Conservation (phyloP, 139 green algal species). For the Asterochloris erici region DNA sequence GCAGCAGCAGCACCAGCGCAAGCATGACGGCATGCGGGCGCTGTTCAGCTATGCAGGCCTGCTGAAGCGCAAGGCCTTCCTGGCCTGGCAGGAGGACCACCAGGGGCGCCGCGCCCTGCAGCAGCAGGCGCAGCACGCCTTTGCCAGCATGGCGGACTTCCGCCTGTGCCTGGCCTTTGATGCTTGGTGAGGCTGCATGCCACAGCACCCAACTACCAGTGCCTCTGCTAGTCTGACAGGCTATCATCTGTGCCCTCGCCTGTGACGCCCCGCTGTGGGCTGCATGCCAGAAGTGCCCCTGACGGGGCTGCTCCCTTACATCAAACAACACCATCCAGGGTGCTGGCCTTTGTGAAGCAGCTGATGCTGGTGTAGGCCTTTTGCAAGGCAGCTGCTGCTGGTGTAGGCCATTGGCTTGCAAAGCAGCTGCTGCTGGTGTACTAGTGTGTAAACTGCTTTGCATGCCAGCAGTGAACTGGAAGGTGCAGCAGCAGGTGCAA, state of each 20-base stretch:
- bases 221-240: not conserved
- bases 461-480: no score
- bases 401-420: no score
- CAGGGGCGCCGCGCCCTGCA: not conserved
- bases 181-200: slow-evolving; percentile 11
- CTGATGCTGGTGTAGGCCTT: no score
- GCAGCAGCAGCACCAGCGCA: not conserved
- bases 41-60: slow-evolving; percentile 16
- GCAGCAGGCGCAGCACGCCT: not conserved
- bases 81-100: not conserved
- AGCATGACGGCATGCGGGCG: not conserved
- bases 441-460: no score
- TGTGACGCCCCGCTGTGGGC: not conserved
- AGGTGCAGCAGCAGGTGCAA: no score
- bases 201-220: not conserved
- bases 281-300: no score
- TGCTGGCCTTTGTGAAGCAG: no score
- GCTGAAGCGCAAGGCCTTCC: slow-evolving; percentile 19
- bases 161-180: slow-evolving; percentile 17
- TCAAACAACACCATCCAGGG: no score
- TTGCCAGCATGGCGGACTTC: slow-evolving; percentile 10
- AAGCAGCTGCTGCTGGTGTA: no score
- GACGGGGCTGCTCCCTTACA: no score
- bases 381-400: no score
- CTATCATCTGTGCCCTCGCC: not conserved